A percentile compares a stretch with the other conserved stretches of the same genome.
phyloP scores from a whole-genome alignment of 768 basidiomycete species.

The Lentinula detonsa region DNA sequence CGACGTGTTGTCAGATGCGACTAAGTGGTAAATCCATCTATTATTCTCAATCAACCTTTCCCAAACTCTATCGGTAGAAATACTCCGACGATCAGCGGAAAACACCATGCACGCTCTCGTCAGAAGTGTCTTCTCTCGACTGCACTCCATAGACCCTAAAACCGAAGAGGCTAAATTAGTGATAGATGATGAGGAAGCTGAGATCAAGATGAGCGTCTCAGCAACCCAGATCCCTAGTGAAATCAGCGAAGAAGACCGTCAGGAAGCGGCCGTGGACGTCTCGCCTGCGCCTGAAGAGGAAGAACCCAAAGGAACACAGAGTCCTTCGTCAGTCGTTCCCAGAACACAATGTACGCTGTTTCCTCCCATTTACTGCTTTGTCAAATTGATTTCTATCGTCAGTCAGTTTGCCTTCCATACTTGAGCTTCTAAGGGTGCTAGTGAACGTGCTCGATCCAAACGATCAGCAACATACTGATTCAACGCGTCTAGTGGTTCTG shows the following conservation, averaged over 20 bases:
- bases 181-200: slow-evolving; percentile 44
- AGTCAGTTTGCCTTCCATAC: slow-evolving; percentile 89
- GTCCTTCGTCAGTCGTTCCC: slow-evolving; percentile 17
- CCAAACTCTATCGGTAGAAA: slow-evolving; percentile 45
- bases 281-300: slow-evolving; percentile 1
- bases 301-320: slow-evolving; percentile 4
- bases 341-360: slow-evolving; percentile 36
- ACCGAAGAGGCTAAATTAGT: slow-evolving; percentile 64
- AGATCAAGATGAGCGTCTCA: slow-evolving; percentile 57
- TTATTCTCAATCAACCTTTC: neutral
- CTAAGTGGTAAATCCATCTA: slow-evolving; percentile 68
- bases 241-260: slow-evolving; percentile 14
- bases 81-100: slow-evolving; percentile 82
- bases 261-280: slow-evolving; percentile 8
- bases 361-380: slow-evolving; percentile 11
- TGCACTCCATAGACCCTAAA: slow-evolving; percentile 60
- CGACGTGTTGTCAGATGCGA: slow-evolving; percentile 95
- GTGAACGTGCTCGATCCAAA: slow-evolving; percentile 93
- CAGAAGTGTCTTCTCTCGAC: slow-evolving; percentile 69
- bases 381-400: slow-evolving; percentile 11
- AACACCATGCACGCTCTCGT: slow-evolving; percentile 86
- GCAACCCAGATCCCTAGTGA: slow-evolving; percentile 21
- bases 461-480: slow-evolving; percentile 94
- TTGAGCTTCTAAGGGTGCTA: slow-evolving; percentile 90
- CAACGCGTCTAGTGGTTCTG: slow-evolving; percentile 85